Base-by-base conservation (phyloP, 345 rosid species). In the Odontarrhena argentea region DNA sequence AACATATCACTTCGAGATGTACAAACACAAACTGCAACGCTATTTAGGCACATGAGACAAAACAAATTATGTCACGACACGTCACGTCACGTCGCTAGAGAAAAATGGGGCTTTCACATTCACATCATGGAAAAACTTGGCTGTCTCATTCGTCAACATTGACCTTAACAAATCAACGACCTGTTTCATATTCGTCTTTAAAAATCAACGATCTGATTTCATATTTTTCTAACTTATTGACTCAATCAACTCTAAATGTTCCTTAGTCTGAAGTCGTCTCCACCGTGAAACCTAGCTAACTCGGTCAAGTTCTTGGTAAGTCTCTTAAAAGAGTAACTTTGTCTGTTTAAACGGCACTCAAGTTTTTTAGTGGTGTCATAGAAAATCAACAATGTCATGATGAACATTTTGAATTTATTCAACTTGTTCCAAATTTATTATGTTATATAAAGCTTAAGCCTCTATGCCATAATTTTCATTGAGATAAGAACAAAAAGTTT, bases 231-330 rank as follows among this genome's bases (percentile, higher is more conserved):
- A 62, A 24, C 2, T 22, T 47, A 34, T 62, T 12, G 67, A 62
- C 55, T 48, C 44, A 46, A 18, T 43, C 13, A 48, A 10, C 36
- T 32, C 36, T 47, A 18, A 47, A 18, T 9, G 51, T 59, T 60
- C 45, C 42, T 14, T 45, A 11, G 46, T 32, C 46, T 30, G 34
- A 11, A 35, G 55, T 35, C 65, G 41, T 44, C 55, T 62, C 67
- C 62, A 63, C 67, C 34, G 67, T 63, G 55, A 63, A 63, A 48
- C 36, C 45, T 62, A 62, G 36, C 65, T 6, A 65, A 42, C 55
- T 8, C n/a, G 64, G 60, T 41, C 73, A 59, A 58, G 67, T 60
- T 18, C 22, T 18, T 60, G 54, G 68, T 53, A 53, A 70, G 60
- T 62, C 48, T 60, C 45, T 37, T 41, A 10, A 50, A 5, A 18